Conservation (phyloP, 805 yeast species). For the Wickerhamiella qilinensis region DNA sequence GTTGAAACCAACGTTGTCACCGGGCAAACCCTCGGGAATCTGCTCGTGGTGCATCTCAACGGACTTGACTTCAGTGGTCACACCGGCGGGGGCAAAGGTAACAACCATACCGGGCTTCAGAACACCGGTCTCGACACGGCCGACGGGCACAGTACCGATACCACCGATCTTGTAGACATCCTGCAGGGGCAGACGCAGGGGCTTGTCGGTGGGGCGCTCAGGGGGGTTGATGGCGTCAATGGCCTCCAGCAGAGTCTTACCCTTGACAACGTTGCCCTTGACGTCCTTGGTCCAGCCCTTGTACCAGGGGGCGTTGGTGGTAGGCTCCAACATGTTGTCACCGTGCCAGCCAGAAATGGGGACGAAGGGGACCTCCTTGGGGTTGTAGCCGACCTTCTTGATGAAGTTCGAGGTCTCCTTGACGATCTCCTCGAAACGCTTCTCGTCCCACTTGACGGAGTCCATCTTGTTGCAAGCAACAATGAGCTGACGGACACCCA, state of each 20-base stretch:
- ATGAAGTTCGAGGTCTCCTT: slow-evolving; percentile 98
- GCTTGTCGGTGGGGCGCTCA: slow-evolving; percentile 67
- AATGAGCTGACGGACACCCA: slow-evolving; percentile 75
- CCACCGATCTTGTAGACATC: slow-evolving; percentile 91
- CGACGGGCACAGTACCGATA: slow-evolving; percentile 85
- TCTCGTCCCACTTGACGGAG: slow-evolving; percentile 75
- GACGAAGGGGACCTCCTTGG: slow-evolving; percentile 95
- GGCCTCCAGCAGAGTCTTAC: slow-evolving; percentile 74
- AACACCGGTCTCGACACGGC: slow-evolving; percentile 85
- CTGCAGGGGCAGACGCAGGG: slow-evolving; percentile 78
- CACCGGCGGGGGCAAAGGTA: slow-evolving; percentile 80
- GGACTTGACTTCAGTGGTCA: slow-evolving; percentile 79
- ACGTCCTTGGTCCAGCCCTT: slow-evolving; percentile 73
- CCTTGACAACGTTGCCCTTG: slow-evolving; percentile 53
- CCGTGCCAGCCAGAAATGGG: slow-evolving; percentile 90
- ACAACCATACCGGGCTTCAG: slow-evolving; percentile 87
- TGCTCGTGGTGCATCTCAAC: slow-evolving; percentile 81
- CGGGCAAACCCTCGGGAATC: slow-evolving; percentile 66
- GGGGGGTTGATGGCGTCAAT: slow-evolving; percentile 74
- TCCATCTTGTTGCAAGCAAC: slow-evolving; percentile 94
- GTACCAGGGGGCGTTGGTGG: slow-evolving; percentile 75
- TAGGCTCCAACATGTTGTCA: slow-evolving; percentile 80
- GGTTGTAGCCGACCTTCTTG: slow-evolving; percentile 98
- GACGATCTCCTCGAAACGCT: slow-evolving; percentile 88
- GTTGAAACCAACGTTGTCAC: slow-evolving; percentile 86